A percentile compares a stretch with the other conserved stretches of the same genome.
Evolutionary conservation across 805 yeast species (phyloP).

Genomic region (Candida verbasci): DNA sequence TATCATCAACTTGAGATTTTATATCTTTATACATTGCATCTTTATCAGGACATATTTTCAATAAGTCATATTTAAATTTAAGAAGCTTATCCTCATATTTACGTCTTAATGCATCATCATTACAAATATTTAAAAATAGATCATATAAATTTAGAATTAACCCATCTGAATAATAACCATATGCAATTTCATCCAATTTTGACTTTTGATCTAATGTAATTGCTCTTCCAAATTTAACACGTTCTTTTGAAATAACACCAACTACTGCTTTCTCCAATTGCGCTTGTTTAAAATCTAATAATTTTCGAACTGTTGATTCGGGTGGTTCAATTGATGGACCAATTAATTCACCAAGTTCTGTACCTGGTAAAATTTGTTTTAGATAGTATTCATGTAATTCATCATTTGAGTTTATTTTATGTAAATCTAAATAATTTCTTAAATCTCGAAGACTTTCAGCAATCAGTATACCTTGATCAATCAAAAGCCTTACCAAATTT

Average conservation of each 20-base stretch:
- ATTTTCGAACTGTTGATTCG: constrained; percentile 39
- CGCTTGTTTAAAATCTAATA: constrained; percentile 35
- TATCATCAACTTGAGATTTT: constrained; percentile 57
- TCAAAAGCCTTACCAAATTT: constrained; percentile 31
- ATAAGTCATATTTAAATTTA: constrained; percentile 49
- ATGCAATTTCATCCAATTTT: constrained; percentile 34
- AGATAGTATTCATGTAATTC: constrained; percentile 46
- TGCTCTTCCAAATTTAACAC: constrained; percentile 44
- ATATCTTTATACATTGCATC: constrained; percentile 32
- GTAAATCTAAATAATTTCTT: constrained; percentile 38
- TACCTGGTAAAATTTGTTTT: constrained; percentile 51
- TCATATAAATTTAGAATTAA: constrained; percentile 52
- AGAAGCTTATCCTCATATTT: constrained; percentile 57
- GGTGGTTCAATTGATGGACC: constrained; percentile 43
- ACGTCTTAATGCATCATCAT: constrained; percentile 60
- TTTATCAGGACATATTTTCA: constrained; percentile 54
- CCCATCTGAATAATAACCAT: constrained; percentile 48
- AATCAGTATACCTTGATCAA: constrained; percentile 40
- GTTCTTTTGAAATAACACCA: constrained; percentile 40
- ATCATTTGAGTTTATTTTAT: constrained; percentile 21
- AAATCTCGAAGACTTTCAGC: constrained; percentile 49
- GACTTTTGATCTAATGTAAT: constrained; percentile 37
- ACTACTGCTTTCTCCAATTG: constrained; percentile 41
- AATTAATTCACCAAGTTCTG: constrained; percentile 48
- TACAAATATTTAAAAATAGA: constrained; percentile 49